Evolutionary conservation across 2,329 filamentous ascomycete species (phyloP).

Genomic region (Stagonosporopsis vannaccii): DNA sequence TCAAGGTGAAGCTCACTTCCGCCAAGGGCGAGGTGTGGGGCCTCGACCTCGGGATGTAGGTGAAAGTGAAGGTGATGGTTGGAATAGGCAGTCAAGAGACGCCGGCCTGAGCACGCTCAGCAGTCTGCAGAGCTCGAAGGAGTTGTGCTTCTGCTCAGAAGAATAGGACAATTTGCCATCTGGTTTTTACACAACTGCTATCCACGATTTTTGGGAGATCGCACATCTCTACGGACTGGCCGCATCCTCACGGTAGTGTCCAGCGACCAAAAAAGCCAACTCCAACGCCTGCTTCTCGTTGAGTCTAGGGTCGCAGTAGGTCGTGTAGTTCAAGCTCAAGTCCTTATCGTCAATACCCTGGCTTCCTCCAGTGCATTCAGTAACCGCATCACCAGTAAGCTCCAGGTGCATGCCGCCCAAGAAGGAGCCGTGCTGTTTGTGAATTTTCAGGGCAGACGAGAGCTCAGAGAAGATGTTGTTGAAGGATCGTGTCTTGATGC

Average conservation of each 20-base stretch:
- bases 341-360: constrained; percentile 88
- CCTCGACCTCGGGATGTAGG: background rate
- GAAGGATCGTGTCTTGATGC: constrained; percentile 93
- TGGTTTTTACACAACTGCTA: too few relatives aligned
- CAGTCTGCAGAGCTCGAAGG: too few relatives aligned
- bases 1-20: constrained; percentile 3
- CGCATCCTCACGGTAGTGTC: constrained; percentile 69
- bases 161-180: too few relatives aligned
- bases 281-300: constrained; percentile 99
- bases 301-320: constrained; percentile 91
- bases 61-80: background rate
- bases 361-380: constrained; percentile 92
- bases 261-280: constrained; percentile 90
- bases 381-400: constrained; percentile 93
- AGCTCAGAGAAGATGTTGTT: constrained; percentile 89
- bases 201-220: too few relatives aligned
- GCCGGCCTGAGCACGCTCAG: too few relatives aligned
- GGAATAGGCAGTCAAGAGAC: too few relatives aligned
- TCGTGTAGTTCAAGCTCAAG: constrained; percentile 88
- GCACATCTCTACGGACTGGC: background rate
- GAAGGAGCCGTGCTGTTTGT: constrained; percentile 82
- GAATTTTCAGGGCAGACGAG: constrained; percentile 80
- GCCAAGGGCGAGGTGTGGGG: background rate
- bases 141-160: too few relatives aligned
- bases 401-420: constrained; percentile 95